phyloP scores from a whole-genome alignment of 164 flowering plant species.

The Chloranthus sessilifolius region DNA sequence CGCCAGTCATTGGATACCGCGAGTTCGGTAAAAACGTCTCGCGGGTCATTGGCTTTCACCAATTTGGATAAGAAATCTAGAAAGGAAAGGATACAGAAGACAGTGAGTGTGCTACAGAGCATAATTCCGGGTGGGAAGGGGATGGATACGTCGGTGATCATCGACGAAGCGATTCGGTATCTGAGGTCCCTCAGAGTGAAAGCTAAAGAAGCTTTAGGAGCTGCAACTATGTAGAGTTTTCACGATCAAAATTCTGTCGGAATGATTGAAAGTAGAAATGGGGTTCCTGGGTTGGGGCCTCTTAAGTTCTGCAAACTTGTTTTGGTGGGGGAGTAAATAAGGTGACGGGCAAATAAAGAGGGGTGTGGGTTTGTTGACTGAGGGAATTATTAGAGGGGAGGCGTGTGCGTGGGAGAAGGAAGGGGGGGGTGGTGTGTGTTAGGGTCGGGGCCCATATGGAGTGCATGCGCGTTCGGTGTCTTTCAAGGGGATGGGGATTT shows the following conservation, averaged over 20 bases:
- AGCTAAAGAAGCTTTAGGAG: conserved; percentile 24
- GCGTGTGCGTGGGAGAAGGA: background rate
- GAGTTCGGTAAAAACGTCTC: no score
- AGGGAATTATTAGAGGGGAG: background rate
- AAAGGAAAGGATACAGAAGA: conserved; percentile 53
- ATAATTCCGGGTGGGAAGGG: conserved; percentile 69
- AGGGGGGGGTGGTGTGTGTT: no score
- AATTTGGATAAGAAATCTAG: conserved; percentile 40
- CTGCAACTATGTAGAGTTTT: background rate
- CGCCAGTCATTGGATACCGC: no score
- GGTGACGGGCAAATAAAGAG: conserved; percentile 8
- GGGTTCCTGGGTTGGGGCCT: conserved; percentile 12
- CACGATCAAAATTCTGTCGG: no score
- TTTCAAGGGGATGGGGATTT: conserved; percentile 15
- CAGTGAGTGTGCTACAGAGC: conserved; percentile 48
- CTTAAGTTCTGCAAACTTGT: conserved; percentile 3
- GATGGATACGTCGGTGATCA: conserved; percentile 47
- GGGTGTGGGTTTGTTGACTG: background rate
- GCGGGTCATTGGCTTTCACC: no score
- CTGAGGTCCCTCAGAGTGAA: conserved; percentile 55
- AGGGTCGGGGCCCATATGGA: background rate
- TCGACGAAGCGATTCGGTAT: conserved; percentile 75
- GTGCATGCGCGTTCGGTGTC: conserved; percentile 27
- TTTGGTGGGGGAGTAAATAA: no score
- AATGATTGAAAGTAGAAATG: conserved; percentile 14